Conservation (phyloP, 2,329 filamentous ascomycete species). For the Aureobasidium sp. region DNA sequence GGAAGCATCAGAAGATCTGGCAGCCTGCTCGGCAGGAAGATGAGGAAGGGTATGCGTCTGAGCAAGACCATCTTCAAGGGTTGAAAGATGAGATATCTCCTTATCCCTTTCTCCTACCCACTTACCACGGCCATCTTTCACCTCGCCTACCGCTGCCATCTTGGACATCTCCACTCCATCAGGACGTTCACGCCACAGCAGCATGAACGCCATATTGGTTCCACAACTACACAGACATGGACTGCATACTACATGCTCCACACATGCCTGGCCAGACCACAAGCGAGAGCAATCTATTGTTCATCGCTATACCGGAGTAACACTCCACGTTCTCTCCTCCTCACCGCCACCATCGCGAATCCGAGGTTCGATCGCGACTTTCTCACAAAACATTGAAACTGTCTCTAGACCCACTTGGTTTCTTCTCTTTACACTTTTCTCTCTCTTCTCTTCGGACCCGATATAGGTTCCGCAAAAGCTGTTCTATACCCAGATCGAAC, state of each 20-base stretch:
- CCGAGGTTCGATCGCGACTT: background rate
- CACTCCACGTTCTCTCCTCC: background rate
- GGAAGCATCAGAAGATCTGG: background rate
- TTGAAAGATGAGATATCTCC: constrained; percentile 9
- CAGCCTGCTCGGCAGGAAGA: constrained; percentile 13
- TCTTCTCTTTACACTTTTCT: background rate
- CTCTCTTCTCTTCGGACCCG: background rate
- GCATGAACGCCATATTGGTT: background rate
- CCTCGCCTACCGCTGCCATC: background rate
- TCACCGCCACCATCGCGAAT: background rate
- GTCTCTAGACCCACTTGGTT: background rate
- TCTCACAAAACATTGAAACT: background rate
- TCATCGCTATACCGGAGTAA: background rate
- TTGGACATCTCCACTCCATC: background rate
- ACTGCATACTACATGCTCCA: background rate
- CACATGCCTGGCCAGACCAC: background rate
- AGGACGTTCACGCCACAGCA: background rate
- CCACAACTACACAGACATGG: background rate
- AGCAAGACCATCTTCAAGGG: constrained; percentile 19
- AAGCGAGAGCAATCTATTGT: background rate
- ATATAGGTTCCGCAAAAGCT: background rate
- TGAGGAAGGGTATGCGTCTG: constrained; percentile 19
- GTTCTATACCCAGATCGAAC: background rate
- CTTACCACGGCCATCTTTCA: background rate
- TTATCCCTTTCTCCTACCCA: background rate